Percentiles rank a stretch among this genome's conserved stretches.
These are phyloP conservation scores for Cystobasidium tubakii DNA, from an alignment of 768 basidiomycete genomes.

Conservation along the genomic window DNA sequence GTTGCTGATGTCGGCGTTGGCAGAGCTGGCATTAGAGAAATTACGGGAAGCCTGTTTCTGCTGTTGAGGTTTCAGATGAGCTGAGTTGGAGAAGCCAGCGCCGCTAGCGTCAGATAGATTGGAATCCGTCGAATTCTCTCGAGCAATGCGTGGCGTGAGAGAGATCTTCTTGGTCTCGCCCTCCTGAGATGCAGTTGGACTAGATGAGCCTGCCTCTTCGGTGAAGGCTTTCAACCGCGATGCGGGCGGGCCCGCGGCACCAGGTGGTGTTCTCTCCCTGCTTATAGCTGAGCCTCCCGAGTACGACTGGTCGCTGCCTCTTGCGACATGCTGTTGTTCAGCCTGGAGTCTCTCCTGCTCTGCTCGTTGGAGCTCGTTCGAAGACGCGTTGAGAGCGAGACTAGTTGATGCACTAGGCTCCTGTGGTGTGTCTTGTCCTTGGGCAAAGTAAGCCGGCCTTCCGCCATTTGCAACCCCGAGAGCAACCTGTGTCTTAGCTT, in stretches of 20 bases:
- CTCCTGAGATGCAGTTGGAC: constrained; percentile 12
- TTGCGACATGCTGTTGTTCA: background rate
- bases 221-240: background rate
- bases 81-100: background rate
- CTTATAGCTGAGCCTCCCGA: background rate
- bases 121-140: constrained; percentile 17
- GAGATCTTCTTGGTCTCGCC: constrained; percentile 36
- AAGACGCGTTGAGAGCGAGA: background rate
- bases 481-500: constrained; percentile 20
- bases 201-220: constrained; percentile 9
- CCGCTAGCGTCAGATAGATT: constrained; percentile 21
- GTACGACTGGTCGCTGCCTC: background rate
- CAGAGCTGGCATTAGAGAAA: constrained; percentile 7
- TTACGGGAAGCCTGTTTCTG: constrained; percentile 24
- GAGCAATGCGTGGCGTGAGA: constrained; percentile 33
- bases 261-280: background rate
- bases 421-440: background rate
- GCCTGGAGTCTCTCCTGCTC: constrained; percentile 15
- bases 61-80: constrained; percentile 40
- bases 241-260: background rate
- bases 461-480: constrained; percentile 14
- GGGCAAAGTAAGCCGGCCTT: constrained; percentile 10
- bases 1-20: constrained; percentile 48
- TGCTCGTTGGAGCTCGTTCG: constrained; percentile 11
- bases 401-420: background rate